Evolutionary conservation across 345 rosid species (phyloP), one percentile per base, ranked within the genome.

Genomic region (Euphorbia tirucalli): DNA sequence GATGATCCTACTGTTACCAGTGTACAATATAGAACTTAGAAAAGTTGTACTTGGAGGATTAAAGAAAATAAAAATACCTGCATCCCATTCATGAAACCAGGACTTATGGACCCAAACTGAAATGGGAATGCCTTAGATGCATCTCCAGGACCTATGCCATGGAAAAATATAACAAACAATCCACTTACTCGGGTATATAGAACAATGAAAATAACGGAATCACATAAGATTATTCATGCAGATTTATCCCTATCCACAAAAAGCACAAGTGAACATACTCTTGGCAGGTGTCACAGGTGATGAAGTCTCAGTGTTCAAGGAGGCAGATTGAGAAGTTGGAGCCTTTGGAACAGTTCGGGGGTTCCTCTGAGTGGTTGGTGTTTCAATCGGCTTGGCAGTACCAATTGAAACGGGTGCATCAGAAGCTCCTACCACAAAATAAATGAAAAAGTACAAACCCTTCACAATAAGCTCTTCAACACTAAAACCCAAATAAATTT

Each of bases 31-130:
- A 65, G 39, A 56, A 65, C 32, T 39, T 31, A 63, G 1, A 66
- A 30, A 49, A 52, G 9, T 27, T 24, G 22, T 56, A 30, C 6
- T 71, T 18, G 28, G 41, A 37, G 43, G 32, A 58, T 27, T 5
- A 54, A 18, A 28, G 18, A 68, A 32, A 9, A 63, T 1, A 66
- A 24, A 5, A 37, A 58, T 77, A 90, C 89, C 97, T 82, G 92
- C 90, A 84, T 84, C 79, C 97, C 97, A 70, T 90, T 83, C 90
- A 92, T 82, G 71, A 82, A 73, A 65, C 87, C 93, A 43, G 97
- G 91, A 78, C 81, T 87, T 71, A 96, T 72, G 52, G 98, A 86
- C 74, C 99, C 99, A 81, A 93, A 96, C 27, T 96, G 99, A 60
- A 91, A 86, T 31, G 91, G 16, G 70, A 87, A 88, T 65, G 76